phyloP scores from a whole-genome alignment of 371 early-diverging fungal species.

The Lichtheimia ramosa region DNA sequence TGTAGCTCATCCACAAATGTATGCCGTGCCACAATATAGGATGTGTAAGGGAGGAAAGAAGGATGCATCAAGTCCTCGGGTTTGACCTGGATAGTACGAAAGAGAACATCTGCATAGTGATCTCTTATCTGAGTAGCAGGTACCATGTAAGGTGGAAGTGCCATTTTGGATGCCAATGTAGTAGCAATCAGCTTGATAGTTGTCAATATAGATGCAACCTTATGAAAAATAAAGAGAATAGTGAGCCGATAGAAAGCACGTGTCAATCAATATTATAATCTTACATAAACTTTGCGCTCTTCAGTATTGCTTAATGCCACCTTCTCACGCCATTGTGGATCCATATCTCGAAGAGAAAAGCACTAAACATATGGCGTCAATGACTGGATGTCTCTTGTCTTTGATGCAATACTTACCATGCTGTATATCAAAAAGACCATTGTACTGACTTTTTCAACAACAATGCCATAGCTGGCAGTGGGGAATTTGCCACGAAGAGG shows the following conservation, averaged over 20 bases:
- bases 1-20: constrained; percentile 38
- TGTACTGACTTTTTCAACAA: constrained; percentile 38
- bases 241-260: not conserved
- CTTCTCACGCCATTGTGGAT: constrained; percentile 1
- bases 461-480: constrained; percentile 19
- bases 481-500: constrained; percentile 45
- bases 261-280: not conserved
- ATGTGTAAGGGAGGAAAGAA: constrained; percentile 26
- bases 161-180: constrained; percentile 33
- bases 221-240: not conserved
- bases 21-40: constrained; percentile 31
- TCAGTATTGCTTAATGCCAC: constrained; percentile 21
- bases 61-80: constrained; percentile 21
- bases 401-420: constrained; percentile 28
- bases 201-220: constrained; percentile 41
- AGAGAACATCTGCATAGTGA: constrained; percentile 19
- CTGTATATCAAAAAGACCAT: constrained; percentile 35
- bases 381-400: constrained; percentile 8
- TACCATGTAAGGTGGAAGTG: constrained; percentile 41
- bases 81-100: constrained; percentile 23
- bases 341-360: not conserved
- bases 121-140: constrained; percentile 26
- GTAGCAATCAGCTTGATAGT: constrained; percentile 35
- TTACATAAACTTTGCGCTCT: constrained; percentile 46
- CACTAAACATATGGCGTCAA: constrained; percentile 20